phyloP scores from a whole-genome alignment of 352 stramenopile genomes.

The Saprolegnia parasitica region DNA sequence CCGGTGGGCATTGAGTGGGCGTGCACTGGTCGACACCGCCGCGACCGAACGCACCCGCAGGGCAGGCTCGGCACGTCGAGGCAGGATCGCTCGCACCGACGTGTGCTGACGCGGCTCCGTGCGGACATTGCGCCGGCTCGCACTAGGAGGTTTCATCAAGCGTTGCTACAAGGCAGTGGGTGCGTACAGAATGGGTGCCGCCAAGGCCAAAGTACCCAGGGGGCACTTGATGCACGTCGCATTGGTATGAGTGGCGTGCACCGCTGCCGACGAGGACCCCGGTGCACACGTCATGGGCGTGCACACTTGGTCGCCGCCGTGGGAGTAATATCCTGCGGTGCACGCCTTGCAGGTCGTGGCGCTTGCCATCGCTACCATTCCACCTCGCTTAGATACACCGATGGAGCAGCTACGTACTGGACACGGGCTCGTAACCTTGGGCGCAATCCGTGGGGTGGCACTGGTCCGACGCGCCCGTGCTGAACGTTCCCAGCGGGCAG shows the following conservation, averaged over 20 bases:
- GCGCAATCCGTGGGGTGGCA: constrained; percentile 40
- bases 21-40: background rate
- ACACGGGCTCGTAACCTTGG: constrained; percentile 35
- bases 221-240: constrained; percentile 35
- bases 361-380: constrained; percentile 27
- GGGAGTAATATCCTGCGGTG: constrained; percentile 36
- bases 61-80: constrained; percentile 9
- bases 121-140: constrained; percentile 34
- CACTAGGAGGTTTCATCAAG: constrained; percentile 25
- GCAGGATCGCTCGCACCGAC: constrained; percentile 28
- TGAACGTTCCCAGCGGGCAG: constrained; percentile 42
- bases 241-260: constrained; percentile 31
- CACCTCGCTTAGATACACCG: constrained; percentile 32
- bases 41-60: background rate
- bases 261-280: constrained; percentile 33
- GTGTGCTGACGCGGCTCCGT: constrained; percentile 39
- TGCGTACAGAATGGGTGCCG: constrained; percentile 27
- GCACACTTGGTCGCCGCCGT: constrained; percentile 33
- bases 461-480: constrained; percentile 30
- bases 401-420: constrained; percentile 30
- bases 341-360: constrained; percentile 33
- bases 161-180: background rate
- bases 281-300: constrained; percentile 32
- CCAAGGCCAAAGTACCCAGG: constrained; percentile 37
- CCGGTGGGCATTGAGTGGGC: constrained; percentile 13